phyloP scores from a whole-genome alignment of 2,329 filamentous ascomycete species.

The Penicillium sp. region DNA sequence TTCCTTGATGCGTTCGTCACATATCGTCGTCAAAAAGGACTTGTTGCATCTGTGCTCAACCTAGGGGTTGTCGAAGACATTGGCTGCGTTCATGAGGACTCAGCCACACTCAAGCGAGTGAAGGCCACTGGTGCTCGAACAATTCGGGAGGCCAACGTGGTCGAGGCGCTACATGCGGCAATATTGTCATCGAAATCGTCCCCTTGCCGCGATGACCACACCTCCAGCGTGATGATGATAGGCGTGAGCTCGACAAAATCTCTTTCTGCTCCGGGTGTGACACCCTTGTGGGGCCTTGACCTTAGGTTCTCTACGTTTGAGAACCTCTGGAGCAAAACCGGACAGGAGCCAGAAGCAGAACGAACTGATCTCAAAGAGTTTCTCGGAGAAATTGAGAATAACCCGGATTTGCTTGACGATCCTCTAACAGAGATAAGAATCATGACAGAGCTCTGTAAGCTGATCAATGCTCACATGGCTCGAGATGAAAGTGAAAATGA shows the following conservation, averaged over 20 bases:
- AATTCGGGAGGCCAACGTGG: not conserved
- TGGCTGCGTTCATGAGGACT: not conserved
- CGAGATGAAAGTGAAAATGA: not conserved
- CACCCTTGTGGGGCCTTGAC: not conserved
- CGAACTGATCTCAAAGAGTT: not conserved
- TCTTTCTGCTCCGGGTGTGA: not conserved
- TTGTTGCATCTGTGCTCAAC: slow-evolving; percentile 14
- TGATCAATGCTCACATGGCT: not conserved
- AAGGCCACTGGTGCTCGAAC: not conserved
- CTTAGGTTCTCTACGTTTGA: not conserved
- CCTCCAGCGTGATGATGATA: not conserved
- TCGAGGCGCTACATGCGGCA: not conserved
- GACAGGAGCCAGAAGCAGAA: not conserved
- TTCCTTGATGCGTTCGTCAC: slow-evolving; percentile 29
- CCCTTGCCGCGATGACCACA: not conserved
- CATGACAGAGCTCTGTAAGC: not conserved
- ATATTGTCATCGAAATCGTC: not conserved
- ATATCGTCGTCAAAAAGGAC: slow-evolving; percentile 18
- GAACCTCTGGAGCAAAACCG: not conserved
- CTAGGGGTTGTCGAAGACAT: slow-evolving; percentile 19
- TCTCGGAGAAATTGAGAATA: not conserved
- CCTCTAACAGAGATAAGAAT: not conserved
- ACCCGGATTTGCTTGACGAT: not conserved
- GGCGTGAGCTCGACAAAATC: not conserved
- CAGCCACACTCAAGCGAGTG: not conserved